phyloP scores from a whole-genome alignment of 805 yeast genomes.

The Starmerella stigmatis region DNA sequence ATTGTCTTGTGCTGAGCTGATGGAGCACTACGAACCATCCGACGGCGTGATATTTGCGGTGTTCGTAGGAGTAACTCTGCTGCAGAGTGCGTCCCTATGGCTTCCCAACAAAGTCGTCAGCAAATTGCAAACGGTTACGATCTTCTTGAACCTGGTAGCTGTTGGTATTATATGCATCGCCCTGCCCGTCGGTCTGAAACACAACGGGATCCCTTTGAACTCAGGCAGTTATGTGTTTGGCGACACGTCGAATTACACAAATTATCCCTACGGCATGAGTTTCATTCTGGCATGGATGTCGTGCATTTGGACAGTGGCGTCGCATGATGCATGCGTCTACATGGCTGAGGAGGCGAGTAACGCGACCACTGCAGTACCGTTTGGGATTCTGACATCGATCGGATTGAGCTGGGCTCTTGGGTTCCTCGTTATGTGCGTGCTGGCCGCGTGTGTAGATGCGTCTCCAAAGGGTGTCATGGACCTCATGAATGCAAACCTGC shows the following conservation, averaged over 20 bases:
- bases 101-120: constrained; percentile 49
- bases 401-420: constrained; percentile 49
- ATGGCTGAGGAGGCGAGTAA: constrained; percentile 60
- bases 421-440: constrained; percentile 43
- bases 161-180: constrained; percentile 51
- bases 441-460: constrained; percentile 26
- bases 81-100: constrained; percentile 46
- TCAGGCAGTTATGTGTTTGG: constrained; percentile 48
- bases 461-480: constrained; percentile 36
- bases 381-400: constrained; percentile 53
- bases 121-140: constrained; percentile 49
- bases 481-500: constrained; percentile 42
- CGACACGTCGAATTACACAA: constrained; percentile 39
- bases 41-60: constrained; percentile 51
- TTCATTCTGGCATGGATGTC: constrained; percentile 48
- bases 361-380: constrained; percentile 52
- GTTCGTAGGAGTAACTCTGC: constrained; percentile 49
- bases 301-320: constrained; percentile 65
- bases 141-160: constrained; percentile 42
- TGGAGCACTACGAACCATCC: constrained; percentile 46
- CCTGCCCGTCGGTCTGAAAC: constrained; percentile 44
- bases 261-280: constrained; percentile 54
- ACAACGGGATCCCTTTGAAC: constrained; percentile 33
- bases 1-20: constrained; percentile 31
- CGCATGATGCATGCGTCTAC: constrained; percentile 62